Evolutionary conservation across 176 grass and related monocot genomes (phyloP).

Genomic region (Oryza brachyantha): DNA sequence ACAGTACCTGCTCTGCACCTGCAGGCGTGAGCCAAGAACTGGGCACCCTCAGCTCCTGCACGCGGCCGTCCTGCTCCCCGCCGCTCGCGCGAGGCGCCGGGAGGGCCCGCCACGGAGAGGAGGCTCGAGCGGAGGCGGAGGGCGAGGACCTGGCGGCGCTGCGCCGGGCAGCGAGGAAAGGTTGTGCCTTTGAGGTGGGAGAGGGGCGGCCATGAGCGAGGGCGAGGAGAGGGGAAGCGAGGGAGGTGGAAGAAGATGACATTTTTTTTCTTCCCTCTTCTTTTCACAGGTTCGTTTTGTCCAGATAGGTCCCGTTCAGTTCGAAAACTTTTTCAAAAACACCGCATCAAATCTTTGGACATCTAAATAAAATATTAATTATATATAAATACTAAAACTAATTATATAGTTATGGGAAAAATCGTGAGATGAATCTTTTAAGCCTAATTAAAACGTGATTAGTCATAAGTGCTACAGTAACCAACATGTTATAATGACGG

Average conservation of each 20-base stretch:
- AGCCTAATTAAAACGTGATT: too few species aligned
- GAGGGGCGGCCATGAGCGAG: conserved; percentile 19
- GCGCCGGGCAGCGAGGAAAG: neutral
- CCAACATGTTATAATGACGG: too few species aligned
- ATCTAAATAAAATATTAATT: too few species aligned
- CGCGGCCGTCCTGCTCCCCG: conserved; percentile 31
- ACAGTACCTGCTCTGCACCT: conserved; percentile 50
- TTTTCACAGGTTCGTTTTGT: neutral
- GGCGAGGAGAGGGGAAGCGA: neutral
- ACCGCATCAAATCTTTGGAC: too few species aligned
- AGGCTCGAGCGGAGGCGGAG: neutral
- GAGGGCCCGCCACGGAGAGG: neutral
- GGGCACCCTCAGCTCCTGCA: conserved; percentile 75
- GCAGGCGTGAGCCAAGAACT: conserved; percentile 52
- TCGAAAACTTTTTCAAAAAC: too few species aligned
- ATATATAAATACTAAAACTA: too few species aligned
- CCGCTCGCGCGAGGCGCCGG: neutral
- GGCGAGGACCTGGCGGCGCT: neutral
- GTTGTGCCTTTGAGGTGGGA: neutral
- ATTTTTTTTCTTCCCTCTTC: neutral
- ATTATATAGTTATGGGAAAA: too few species aligned
- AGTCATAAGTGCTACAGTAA: too few species aligned
- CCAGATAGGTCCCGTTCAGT: neutral
- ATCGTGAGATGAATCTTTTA: too few species aligned
- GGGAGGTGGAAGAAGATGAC: conserved; percentile 36